Conservation (phyloP, 2,329 filamentous ascomycete species). For the Penicillium hordei region DNA sequence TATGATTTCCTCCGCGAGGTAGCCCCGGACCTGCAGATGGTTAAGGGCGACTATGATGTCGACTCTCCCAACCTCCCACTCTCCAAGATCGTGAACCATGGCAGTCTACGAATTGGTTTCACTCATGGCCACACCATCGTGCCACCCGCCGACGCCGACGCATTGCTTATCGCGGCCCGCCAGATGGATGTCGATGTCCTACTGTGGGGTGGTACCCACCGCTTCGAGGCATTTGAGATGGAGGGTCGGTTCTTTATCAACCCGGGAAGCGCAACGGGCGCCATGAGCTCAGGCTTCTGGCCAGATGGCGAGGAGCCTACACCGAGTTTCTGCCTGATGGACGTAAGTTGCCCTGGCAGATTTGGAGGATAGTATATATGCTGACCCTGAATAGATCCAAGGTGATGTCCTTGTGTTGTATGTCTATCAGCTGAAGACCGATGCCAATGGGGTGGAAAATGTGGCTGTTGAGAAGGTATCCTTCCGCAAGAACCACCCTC, state of each 20-base stretch:
- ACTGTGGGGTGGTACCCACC: slow-evolving; percentile 68
- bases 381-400: slow-evolving; percentile 66
- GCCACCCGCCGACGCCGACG: slow-evolving; percentile 64
- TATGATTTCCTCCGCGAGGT: slow-evolving; percentile 78
- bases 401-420: slow-evolving; percentile 94
- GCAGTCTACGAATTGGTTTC: slow-evolving; percentile 66
- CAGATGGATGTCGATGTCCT: slow-evolving; percentile 72
- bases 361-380: not conserved
- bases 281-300: slow-evolving; percentile 62
- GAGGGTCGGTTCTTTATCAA: slow-evolving; percentile 72
- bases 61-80: slow-evolving; percentile 65
- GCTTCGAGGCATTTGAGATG: slow-evolving; percentile 70
- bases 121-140: slow-evolving; percentile 72
- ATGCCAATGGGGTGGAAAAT: slow-evolving; percentile 72
- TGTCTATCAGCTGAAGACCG: slow-evolving; percentile 82
- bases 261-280: slow-evolving; percentile 66
- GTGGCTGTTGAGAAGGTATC: slow-evolving; percentile 85
- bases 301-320: slow-evolving; percentile 66
- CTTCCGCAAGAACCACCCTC: slow-evolving; percentile 72
- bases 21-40: slow-evolving; percentile 69
- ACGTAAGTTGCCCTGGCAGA: slow-evolving; percentile 64
- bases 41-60: slow-evolving; percentile 69
- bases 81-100: slow-evolving; percentile 69
- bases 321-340: slow-evolving; percentile 96
- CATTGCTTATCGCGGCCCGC: slow-evolving; percentile 64